phyloP scores from a whole-genome alignment of 2,329 filamentous ascomycete species.

The Myotisia sp. region DNA sequence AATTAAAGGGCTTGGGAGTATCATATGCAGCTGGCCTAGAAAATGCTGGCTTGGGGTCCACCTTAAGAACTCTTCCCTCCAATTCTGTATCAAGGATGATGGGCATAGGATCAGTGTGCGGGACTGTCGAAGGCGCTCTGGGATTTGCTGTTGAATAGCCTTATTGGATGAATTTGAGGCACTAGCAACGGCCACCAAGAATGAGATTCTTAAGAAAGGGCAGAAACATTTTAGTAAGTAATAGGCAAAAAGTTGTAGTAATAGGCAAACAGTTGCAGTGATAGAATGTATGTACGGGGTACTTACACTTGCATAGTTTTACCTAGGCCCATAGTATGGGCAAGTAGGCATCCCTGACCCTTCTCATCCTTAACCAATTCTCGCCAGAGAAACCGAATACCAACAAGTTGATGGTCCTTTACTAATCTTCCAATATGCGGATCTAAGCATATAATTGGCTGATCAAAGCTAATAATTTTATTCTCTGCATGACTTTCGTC shows the following conservation, averaged over 20 bases:
- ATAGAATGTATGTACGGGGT: background rate
- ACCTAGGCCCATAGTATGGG: conserved; percentile 82
- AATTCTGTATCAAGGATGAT: conserved; percentile 61
- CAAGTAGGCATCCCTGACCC: conserved; percentile 63
- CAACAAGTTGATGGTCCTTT: conserved; percentile 66
- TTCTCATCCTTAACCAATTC: conserved; percentile 52
- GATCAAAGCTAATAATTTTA: conserved; percentile 33
- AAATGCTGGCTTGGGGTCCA: conserved; percentile 46
- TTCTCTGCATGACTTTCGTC: conserved; percentile 30
- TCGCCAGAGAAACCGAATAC: conserved; percentile 80
- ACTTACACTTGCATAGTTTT: conserved; percentile 75
- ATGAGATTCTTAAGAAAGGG: conserved; percentile 42
- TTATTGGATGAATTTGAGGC: conserved; percentile 47
- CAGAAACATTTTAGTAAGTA: background rate
- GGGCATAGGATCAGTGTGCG: conserved; percentile 64
- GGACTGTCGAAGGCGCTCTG: conserved; percentile 45
- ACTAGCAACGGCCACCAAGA: conserved; percentile 61
- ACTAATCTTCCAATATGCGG: conserved; percentile 49
- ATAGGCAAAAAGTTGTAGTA: background rate
- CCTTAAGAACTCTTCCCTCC: conserved; percentile 58
- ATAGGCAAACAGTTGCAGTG: too few species aligned
- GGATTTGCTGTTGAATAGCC: conserved; percentile 51
- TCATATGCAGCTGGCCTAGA: conserved; percentile 43
- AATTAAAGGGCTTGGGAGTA: conserved; percentile 33
- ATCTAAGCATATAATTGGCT: conserved; percentile 41